Percentiles rank a stretch among this genome's conserved stretches.
Conservation (phyloP, 2,329 filamentous ascomycete genomes). For the Iodosphaeria phyllophila region DNA sequence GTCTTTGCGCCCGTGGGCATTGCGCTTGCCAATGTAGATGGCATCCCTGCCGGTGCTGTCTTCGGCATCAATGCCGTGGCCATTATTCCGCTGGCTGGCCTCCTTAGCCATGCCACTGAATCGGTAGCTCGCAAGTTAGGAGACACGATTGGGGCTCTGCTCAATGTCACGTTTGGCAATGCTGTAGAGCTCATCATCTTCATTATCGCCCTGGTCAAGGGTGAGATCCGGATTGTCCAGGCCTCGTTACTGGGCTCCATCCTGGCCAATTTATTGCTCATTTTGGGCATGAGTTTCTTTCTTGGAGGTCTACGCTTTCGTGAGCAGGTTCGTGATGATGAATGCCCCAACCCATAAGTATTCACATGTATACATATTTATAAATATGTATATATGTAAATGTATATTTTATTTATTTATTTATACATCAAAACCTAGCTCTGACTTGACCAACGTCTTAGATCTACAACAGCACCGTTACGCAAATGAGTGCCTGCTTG, state of each 20-base stretch:
- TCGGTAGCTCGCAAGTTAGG: slow-evolving; percentile 55
- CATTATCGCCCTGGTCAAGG: slow-evolving; percentile 60
- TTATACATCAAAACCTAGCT: no score
- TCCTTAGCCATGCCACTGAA: slow-evolving; percentile 58
- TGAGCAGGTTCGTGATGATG: no score
- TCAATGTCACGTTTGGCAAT: slow-evolving; percentile 66
- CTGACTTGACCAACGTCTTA: no score
- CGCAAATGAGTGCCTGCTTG: slow-evolving; percentile 88
- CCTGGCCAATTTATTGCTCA: slow-evolving; percentile 70
- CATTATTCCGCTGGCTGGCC: slow-evolving; percentile 54
- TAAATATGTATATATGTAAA: no score
- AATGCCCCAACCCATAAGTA: no score
- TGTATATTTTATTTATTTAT: no score
- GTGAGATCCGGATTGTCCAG: slow-evolving; percentile 82
- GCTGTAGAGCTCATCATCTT: slow-evolving; percentile 69
- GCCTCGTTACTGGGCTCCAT: slow-evolving; percentile 81
- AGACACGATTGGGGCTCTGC: slow-evolving; percentile 51
- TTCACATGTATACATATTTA: no score
- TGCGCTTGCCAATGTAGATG: slow-evolving; percentile 32
- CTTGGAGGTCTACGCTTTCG: slow-evolving; percentile 70
- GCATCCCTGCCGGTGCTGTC: slow-evolving; percentile 38
- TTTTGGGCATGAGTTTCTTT: slow-evolving; percentile 82
- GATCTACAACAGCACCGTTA: slow-evolving; percentile 92
- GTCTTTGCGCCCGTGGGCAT: slow-evolving; percentile 69
- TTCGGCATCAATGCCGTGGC: slow-evolving; percentile 62